Evolutionary conservation across 176 grass and related monocot species (phyloP).

Genomic region (Oryza longistaminata): DNA sequence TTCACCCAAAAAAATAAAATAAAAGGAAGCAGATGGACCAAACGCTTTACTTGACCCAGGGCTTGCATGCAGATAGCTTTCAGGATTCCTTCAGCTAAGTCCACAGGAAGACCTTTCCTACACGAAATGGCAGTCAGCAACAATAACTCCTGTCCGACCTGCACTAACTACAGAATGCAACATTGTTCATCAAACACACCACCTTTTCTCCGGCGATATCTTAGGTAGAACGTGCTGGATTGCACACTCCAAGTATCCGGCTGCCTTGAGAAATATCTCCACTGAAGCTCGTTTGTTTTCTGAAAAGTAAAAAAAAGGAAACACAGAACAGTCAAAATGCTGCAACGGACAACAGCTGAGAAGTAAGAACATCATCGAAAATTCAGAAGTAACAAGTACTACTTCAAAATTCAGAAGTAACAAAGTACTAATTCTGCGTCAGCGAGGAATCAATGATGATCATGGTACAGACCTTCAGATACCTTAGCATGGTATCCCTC

Average conservation of each 20-base stretch:
- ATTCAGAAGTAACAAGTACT: background rate
- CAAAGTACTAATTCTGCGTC: background rate
- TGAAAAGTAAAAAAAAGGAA: conserved; percentile 27
- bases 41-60: conserved; percentile 68
- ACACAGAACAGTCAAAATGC: conserved; percentile 10
- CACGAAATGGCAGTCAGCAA: conserved; percentile 46
- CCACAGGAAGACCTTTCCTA: conserved; percentile 88
- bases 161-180: conserved; percentile 14
- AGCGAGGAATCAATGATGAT: conserved; percentile 2
- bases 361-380: background rate
- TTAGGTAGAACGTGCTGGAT: conserved; percentile 74
- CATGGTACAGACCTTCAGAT: conserved; percentile 63
- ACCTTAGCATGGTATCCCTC: conserved; percentile 81
- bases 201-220: conserved; percentile 74
- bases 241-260: conserved; percentile 82
- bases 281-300: conserved; percentile 71
- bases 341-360: background rate
- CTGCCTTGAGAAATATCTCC: conserved; percentile 86
- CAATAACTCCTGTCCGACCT: conserved; percentile 27
- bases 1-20: background rate
- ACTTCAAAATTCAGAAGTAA: background rate
- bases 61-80: conserved; percentile 83
- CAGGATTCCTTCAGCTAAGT: conserved; percentile 78
- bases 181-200: conserved; percentile 9
- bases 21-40: background rate